Base-by-base conservation (phyloP, 306 rosid genomes). In the Oxytropis ochrocephala region DNA sequence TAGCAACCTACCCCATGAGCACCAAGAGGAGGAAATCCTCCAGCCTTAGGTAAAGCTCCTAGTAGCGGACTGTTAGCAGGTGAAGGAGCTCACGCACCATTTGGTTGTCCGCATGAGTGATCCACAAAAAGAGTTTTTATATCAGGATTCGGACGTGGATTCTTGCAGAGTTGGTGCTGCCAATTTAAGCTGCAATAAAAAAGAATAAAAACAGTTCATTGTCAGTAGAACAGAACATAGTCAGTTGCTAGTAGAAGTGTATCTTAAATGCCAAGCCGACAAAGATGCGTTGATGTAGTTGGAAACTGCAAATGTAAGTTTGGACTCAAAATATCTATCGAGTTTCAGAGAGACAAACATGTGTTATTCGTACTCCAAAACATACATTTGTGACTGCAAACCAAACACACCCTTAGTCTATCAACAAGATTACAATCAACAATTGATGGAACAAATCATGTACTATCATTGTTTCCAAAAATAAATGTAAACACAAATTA, bases 161-260 rank as follows among this genome's bases (percentile, higher is more conserved):
- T 94, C 76, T 94, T 94, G 82, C 99, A 94, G 52, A 94, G 99
- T 69, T 91, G 97, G 48, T 94, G 98, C 84, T 94, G 97, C 98
- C 98, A 94, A 82, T 94, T 94, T 81, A 94, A 80, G 91, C 98
- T 94, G 90, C 18, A 82, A 84, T n/a, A n/a, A 27, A 17, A 33
- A 24, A 39, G 42, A 75, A 48, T 46, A 9, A 61, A 39, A 75
- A 52, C 47, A 81, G 76, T 61, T 51, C 12, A 42, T 47, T 11
- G 73, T 56, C 51, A 54, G 35, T 10, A 69, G 47, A 69, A 62
- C 12, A 62, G 21, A 18, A 46, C 55, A 29, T 30, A 50, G 72
- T 65, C 41, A 48, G 27, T 42, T 9, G 16, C 18, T 58, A n/a
- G n/a, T n/a, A 58, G 2, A 21, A 56, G 36, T 12, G 41, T 47